Evolutionary conservation across 2,329 filamentous ascomycete genomes (phyloP).

Genomic region (Alternaria sp.): DNA sequence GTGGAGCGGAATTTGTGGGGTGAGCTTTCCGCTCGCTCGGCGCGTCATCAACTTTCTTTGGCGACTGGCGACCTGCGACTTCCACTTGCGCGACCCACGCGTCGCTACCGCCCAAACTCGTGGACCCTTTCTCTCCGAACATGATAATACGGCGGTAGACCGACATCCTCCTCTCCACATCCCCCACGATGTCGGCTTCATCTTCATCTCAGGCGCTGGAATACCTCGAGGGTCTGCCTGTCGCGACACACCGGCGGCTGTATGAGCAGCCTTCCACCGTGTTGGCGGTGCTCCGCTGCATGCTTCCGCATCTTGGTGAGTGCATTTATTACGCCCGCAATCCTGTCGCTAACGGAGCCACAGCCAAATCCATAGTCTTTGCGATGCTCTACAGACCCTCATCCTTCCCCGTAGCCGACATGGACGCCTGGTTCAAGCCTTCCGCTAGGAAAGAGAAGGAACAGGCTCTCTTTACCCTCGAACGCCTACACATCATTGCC

Average conservation of each 20-base stretch:
- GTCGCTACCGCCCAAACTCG: slow-evolving; percentile 9
- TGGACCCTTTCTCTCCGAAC: slow-evolving; percentile 12
- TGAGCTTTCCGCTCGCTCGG: slow-evolving; percentile 27
- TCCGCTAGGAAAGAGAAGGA: slow-evolving; percentile 76
- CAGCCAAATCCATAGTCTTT: slow-evolving; percentile 96
- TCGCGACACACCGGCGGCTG: slow-evolving; percentile 86
- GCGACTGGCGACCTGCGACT: slow-evolving; percentile 1
- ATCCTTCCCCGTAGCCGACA: slow-evolving; percentile 77
- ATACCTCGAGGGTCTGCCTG: slow-evolving; percentile 89
- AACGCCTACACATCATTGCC: slow-evolving; percentile 83
- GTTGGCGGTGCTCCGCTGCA: slow-evolving; percentile 93
- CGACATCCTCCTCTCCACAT: slow-evolving; percentile 31
- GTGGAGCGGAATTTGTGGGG: slow-evolving; percentile 27
- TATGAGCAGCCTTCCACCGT: slow-evolving; percentile 97
- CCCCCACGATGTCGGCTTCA: slow-evolving; percentile 57
- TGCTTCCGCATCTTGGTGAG: slow-evolving; percentile 87
- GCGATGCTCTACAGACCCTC: slow-evolving; percentile 88
- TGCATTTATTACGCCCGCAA: not conserved
- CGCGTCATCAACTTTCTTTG: slow-evolving; percentile 29
- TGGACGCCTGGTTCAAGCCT: slow-evolving; percentile 85
- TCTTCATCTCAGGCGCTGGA: slow-evolving; percentile 73
- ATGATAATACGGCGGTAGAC: slow-evolving; percentile 44
- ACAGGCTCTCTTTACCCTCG: slow-evolving; percentile 79
- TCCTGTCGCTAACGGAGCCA: slow-evolving; percentile 2
- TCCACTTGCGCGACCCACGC: slow-evolving; percentile 20